These are phyloP conservation scores for Verbascum thapsus DNA, from an alignment of 257 asterid genomes.

Conservation along the genomic window DNA sequence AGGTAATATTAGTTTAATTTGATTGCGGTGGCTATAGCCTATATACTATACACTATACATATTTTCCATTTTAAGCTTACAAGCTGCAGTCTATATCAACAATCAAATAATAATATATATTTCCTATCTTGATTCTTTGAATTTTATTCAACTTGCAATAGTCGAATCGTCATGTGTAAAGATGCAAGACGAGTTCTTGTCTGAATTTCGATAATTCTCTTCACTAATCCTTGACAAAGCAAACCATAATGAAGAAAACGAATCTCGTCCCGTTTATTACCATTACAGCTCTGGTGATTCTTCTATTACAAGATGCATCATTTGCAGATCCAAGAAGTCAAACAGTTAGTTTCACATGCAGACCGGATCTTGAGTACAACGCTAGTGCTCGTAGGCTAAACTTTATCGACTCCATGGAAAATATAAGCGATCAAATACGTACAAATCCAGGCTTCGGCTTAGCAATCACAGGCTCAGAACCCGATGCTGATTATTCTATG, in stretches of 20 bases:
- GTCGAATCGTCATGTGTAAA: too few species aligned
- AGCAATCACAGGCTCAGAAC: conserved; percentile 53
- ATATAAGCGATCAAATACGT: conserved; percentile 65
- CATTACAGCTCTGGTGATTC: conserved; percentile 29
- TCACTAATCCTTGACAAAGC: too few species aligned
- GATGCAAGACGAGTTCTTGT: too few species aligned
- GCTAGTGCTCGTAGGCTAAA: conserved; percentile 53
- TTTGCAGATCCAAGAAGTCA: conserved; percentile 67
- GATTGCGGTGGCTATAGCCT: too few species aligned
- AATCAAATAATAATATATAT: too few species aligned
- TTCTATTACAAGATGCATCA: conserved; percentile 41
- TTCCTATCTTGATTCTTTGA: too few species aligned
- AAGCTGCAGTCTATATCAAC: too few species aligned
- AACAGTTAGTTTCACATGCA: conserved; percentile 49
- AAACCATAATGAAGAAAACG: conserved; percentile 38
- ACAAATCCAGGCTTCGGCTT: conserved; percentile 55
- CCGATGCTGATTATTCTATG: conserved; percentile 53
- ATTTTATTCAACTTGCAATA: too few species aligned
- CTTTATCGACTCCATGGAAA: conserved; percentile 70
- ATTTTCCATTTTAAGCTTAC: too few species aligned
- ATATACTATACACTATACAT: too few species aligned
- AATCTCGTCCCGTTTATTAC: not conserved
- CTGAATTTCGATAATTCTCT: too few species aligned
- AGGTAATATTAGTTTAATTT: too few species aligned
- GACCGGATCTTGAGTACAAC: conserved; percentile 51